A percentile compares a stretch with the other conserved stretches of the same genome.
These are phyloP conservation scores for Clarkia xantiana DNA, from an alignment of 345 rosid species.

Conservation along the genomic window DNA sequence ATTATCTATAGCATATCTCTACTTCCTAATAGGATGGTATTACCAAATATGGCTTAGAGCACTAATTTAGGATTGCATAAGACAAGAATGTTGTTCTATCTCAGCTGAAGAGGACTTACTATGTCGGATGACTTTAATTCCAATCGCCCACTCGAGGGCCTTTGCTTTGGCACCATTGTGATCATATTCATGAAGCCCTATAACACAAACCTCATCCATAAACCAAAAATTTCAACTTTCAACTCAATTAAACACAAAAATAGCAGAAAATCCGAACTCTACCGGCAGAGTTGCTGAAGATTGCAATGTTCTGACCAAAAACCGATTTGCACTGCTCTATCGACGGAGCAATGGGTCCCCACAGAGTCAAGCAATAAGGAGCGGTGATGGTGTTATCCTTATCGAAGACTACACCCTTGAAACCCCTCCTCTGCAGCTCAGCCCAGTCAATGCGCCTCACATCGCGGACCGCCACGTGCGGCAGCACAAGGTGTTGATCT, in stretches of 20 bases:
- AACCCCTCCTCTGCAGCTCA: conserved; percentile 64
- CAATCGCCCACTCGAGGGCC: conserved; percentile 69
- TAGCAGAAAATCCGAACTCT: neutral
- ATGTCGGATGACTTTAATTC: conserved; percentile 81
- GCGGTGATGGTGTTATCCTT: conserved; percentile 92
- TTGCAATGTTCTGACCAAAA: conserved; percentile 71
- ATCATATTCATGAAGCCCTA: conserved; percentile 85
- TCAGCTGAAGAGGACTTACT: conserved; percentile 29
- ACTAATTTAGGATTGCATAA: neutral
- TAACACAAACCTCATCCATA: conserved; percentile 9
- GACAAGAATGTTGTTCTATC: neutral
- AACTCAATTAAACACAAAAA: conserved; percentile 5
- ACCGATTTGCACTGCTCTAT: conserved; percentile 63
- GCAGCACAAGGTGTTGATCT: conserved; percentile 62
- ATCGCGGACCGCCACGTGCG: conserved; percentile 66
- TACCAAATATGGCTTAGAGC: neutral
- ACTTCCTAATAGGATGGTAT: no score
- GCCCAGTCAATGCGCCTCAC: conserved; percentile 72
- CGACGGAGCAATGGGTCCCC: conserved; percentile 53
- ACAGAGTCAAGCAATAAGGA: conserved; percentile 67
- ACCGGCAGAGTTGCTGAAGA: conserved; percentile 96
- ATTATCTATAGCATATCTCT: no score
- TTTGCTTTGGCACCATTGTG: conserved; percentile 69
- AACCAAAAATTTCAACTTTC: neutral
- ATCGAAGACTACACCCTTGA: conserved; percentile 87